phyloP scores from a whole-genome alignment of 2,329 filamentous ascomycete species.

The Madurella mycetomatis region DNA sequence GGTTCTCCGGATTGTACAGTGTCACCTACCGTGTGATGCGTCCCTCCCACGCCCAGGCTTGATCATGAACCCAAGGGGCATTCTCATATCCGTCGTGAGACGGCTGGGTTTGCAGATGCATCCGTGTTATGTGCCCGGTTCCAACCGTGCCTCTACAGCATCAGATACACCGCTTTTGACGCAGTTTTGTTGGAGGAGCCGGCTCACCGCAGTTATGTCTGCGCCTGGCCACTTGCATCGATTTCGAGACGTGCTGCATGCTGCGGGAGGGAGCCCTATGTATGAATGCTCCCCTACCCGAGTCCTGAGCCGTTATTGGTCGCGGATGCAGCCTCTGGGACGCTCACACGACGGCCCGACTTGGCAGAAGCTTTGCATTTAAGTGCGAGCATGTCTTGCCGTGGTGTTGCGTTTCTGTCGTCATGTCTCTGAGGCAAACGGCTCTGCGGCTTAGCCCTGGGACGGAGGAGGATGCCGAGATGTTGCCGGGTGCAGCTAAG shows the following conservation, averaged over 20 bases:
- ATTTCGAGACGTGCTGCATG: conserved; percentile 1
- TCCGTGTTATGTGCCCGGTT: too few species aligned
- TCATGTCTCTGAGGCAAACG: not conserved
- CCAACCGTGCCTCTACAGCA: too few species aligned
- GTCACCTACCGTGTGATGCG: not conserved
- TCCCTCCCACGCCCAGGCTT: too few species aligned
- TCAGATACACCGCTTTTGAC: too few species aligned
- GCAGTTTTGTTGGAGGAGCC: too few species aligned
- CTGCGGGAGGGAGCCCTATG: conserved; percentile 4
- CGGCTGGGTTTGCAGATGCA: too few species aligned
- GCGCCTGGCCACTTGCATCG: conserved; percentile 1
- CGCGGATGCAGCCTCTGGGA: conserved; percentile 1
- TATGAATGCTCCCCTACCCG: conserved; percentile 1
- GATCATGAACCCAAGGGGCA: too few species aligned
- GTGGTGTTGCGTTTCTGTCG: not conserved
- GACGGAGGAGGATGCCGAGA: not conserved
- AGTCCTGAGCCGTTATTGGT: conserved; percentile 17
- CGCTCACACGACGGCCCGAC: conserved; percentile 8
- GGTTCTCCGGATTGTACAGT: conserved; percentile 12
- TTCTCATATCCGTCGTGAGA: too few species aligned
- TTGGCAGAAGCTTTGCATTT: conserved; percentile 13
- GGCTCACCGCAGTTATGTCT: too few species aligned
- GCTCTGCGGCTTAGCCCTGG: not conserved
- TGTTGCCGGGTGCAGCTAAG: not conserved
- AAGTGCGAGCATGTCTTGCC: conserved; percentile 12